Conservation (phyloP, 108 stramenopile genomes). For the Parietichytrium sp. region DNA sequence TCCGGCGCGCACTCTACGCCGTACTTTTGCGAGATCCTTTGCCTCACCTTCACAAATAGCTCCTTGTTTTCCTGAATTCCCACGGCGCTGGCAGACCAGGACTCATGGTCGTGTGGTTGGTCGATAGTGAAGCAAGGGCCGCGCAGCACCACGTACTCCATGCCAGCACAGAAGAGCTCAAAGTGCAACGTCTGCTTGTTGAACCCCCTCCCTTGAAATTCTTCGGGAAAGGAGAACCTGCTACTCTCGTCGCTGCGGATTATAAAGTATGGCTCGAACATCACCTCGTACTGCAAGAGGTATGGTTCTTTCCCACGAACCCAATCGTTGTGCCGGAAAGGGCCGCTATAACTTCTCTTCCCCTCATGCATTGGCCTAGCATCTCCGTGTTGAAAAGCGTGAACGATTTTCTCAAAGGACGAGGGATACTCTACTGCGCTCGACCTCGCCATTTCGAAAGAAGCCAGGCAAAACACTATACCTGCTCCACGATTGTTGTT, state of each 20-base stretch:
- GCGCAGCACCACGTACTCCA: not conserved
- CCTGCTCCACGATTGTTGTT: not conserved
- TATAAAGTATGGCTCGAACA: slow-evolving; percentile 33
- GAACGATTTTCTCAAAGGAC: not conserved
- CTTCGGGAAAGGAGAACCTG: not conserved
- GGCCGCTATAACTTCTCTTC: not conserved
- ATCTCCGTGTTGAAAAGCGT: not conserved
- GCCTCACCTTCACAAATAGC: not conserved
- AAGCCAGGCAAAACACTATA: not conserved
- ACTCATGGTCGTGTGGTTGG: not conserved
- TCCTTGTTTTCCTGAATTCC: not conserved
- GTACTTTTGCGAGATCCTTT: not conserved
- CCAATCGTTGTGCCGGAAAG: slow-evolving; percentile 4
- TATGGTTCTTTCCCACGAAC: not conserved
- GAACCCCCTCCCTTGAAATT: slow-evolving; percentile 18
- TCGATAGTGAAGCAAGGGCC: not conserved
- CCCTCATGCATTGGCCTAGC: not conserved
- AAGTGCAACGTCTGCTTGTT: slow-evolving; percentile 25
- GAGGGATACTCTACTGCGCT: not conserved
- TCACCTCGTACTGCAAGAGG: not conserved
- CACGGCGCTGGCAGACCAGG: not conserved
- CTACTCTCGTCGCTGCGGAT: not conserved
- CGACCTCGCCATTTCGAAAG: not conserved
- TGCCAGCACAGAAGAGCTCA: not conserved
- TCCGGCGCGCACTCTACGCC: not conserved